These are phyloP conservation scores for Salix koriyanagi DNA, from an alignment of 345 rosid genomes.

Conservation along the genomic window DNA sequence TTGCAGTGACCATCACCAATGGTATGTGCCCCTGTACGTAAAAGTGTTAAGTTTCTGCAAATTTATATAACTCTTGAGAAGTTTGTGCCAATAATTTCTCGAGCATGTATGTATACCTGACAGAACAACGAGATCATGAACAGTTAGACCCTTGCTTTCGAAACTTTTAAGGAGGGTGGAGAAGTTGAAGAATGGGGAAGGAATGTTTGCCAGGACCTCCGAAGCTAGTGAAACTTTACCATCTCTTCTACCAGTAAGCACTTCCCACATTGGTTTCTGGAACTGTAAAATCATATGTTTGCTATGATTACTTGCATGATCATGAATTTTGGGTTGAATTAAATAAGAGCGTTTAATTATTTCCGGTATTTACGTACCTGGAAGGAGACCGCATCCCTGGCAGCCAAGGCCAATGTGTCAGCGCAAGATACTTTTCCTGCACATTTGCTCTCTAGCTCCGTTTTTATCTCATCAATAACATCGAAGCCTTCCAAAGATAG, in stretches of 20 bases:
- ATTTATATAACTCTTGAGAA: too few species aligned
- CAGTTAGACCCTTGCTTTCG: slow-evolving; percentile 32
- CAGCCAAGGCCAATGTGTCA: slow-evolving; percentile 41
- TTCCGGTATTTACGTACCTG: neutral
- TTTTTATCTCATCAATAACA: slow-evolving; percentile 46
- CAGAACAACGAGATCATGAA: slow-evolving; percentile 56
- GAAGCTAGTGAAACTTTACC: slow-evolving; percentile 37
- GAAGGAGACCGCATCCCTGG: slow-evolving; percentile 43
- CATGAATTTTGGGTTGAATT: too few species aligned
- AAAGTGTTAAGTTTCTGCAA: neutral
- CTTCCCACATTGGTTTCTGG: slow-evolving; percentile 44
- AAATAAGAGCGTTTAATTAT: too few species aligned
- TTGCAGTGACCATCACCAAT: slow-evolving; percentile 48
- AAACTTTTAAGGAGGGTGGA: slow-evolving; percentile 28
- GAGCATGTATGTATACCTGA: slow-evolving; percentile 46
- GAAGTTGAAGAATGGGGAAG: slow-evolving; percentile 47
- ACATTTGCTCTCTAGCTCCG: slow-evolving; percentile 40
- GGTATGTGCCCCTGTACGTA: slow-evolving; percentile 44
- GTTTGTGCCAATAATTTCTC: too few species aligned
- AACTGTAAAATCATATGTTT: too few species aligned
- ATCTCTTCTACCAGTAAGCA: slow-evolving; percentile 61
- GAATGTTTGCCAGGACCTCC: slow-evolving; percentile 36
- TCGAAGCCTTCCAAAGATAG: slow-evolving; percentile 27
- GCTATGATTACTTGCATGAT: too few species aligned
- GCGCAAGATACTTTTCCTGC: slow-evolving; percentile 59